Evolutionary conservation across 495 filamentous ascomycete genomes (phyloP).

Genomic region (Daldinia decipiens): DNA sequence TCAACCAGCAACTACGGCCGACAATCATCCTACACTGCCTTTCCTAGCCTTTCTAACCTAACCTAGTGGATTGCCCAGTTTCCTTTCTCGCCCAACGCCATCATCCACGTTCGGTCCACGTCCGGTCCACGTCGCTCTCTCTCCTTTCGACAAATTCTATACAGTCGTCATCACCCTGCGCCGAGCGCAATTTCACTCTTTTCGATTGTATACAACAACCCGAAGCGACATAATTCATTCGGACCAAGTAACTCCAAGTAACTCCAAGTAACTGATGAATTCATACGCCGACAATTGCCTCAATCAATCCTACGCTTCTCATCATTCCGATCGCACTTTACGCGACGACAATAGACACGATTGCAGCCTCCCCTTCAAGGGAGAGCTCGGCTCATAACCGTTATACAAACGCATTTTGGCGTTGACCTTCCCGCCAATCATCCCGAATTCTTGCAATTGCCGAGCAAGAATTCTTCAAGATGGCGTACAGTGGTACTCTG

Average conservation of each 20-base stretch:
- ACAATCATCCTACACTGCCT: slow-evolving; percentile 10
- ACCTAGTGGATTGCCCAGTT: slow-evolving; percentile 6
- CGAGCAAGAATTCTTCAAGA: slow-evolving; percentile 37
- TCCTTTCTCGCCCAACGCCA: slow-evolving; percentile 30
- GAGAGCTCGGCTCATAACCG: slow-evolving; percentile 20
- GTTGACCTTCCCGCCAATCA: slow-evolving; percentile 10
- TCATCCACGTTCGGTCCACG: slow-evolving; percentile 13
- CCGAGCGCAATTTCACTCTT: slow-evolving; percentile 49
- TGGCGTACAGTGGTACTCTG: slow-evolving; percentile 48
- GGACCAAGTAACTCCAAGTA: slow-evolving; percentile 4
- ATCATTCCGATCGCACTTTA: not conserved
- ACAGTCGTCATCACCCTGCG: slow-evolving; percentile 44
- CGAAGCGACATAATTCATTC: slow-evolving; percentile 11
- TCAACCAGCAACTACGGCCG: slow-evolving; percentile 21
- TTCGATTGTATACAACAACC: slow-evolving; percentile 29
- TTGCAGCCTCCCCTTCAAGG: slow-evolving; percentile 19
- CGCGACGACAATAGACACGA: slow-evolving; percentile 32
- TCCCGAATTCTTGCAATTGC: slow-evolving; percentile 4
- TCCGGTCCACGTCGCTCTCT: slow-evolving; percentile 9
- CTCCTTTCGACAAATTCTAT: slow-evolving; percentile 30
- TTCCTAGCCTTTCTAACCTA: too few species aligned
- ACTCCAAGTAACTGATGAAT: slow-evolving; percentile 14
- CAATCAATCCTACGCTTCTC: slow-evolving; percentile 4
- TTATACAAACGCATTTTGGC: not conserved
- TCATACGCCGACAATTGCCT: not conserved